Base-by-base conservation (phyloP, 1,139 yeast species). In the Ashbya aceris region DNA sequence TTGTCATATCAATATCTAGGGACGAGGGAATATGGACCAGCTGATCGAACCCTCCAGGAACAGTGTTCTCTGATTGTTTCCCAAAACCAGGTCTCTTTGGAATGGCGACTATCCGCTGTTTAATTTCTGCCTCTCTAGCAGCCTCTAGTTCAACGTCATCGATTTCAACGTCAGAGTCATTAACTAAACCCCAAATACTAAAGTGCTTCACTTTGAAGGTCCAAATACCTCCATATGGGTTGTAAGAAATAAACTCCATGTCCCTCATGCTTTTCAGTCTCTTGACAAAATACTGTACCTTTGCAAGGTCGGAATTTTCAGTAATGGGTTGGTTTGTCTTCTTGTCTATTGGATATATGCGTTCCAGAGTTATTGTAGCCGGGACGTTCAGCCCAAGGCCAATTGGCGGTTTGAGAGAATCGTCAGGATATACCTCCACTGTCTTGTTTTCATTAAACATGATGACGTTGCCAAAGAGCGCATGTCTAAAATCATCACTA, bases 111-210 rank as follows among this genome's bases (percentile, higher is more conserved):
- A 27, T 40, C 28, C 48, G 40, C n/a, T 38, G 31, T 9, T 27
- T 33, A 8, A 30, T 31, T 2, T 35, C 39, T 43, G 65, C 71
- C 40, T 56, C 55, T 33, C 66, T 55, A 40, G 67, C 65, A 50
- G 64, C 45, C 43, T 54, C 57, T 45, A 59, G 45, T 38, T 63
- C 62, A 36, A 65, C 64, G 44, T 60, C 70, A 44, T 73, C 79
- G 30, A 72, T 72, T 31, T 76, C 77, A 7, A 70, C 75, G 45
- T 77, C 81, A 35, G 74, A 78, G 26, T 78, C 83, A 45, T 81
- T 87, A 14, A 81, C 72, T 38, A 91, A 65, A 3, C 97, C 97
- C 96, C 96, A 91, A 6, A 83, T 75, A 65, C 96, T 86, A 56
- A 91, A 91, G 66, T 91, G 98, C 49, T 83, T 79, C 1, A 91